phyloP scores from a whole-genome alignment of 2,329 filamentous ascomycete genomes.

The Colletotrichum sp. region DNA sequence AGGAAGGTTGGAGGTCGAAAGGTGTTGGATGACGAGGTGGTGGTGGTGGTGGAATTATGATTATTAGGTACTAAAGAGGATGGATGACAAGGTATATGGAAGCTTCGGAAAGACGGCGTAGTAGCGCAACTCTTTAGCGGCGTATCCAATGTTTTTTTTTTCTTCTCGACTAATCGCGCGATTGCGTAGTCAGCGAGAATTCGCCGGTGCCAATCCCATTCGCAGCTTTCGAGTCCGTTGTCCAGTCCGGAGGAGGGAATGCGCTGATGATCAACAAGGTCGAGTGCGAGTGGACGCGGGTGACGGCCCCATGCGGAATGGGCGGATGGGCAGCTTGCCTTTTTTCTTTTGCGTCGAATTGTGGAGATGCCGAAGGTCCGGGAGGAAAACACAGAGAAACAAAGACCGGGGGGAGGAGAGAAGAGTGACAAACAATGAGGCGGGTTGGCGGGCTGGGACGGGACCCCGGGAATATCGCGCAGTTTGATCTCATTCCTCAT shows the following conservation, averaged over 20 bases:
- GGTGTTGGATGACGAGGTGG: neutral
- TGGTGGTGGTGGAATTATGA: neutral
- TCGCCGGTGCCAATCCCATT: neutral
- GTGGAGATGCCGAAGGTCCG: conserved; percentile 20
- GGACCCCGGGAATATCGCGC: neutral
- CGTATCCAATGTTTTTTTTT: neutral
- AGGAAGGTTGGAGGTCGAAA: neutral
- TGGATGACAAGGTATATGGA: neutral
- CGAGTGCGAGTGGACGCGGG: neutral
- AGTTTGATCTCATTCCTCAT: neutral
- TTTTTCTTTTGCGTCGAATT: neutral
- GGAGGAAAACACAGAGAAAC: neutral
- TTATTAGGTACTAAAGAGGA: neutral
- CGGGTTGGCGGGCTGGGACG: neutral
- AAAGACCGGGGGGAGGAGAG: neutral
- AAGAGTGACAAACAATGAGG: neutral
- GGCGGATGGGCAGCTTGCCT: neutral
- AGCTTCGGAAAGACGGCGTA: conserved; percentile 5
- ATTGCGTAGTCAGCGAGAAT: neutral
- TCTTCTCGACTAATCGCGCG: neutral
- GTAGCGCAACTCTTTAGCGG: neutral
- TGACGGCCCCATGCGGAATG: conserved; percentile 1
- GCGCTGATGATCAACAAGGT: neutral
- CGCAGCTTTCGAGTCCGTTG: neutral
- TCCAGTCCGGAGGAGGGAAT: neutral